Percentiles rank a stretch among this genome's conserved stretches.
These are phyloP conservation scores for Rubia tinctorum DNA, from an alignment of 305 asterid genomes.

Conservation along the genomic window DNA sequence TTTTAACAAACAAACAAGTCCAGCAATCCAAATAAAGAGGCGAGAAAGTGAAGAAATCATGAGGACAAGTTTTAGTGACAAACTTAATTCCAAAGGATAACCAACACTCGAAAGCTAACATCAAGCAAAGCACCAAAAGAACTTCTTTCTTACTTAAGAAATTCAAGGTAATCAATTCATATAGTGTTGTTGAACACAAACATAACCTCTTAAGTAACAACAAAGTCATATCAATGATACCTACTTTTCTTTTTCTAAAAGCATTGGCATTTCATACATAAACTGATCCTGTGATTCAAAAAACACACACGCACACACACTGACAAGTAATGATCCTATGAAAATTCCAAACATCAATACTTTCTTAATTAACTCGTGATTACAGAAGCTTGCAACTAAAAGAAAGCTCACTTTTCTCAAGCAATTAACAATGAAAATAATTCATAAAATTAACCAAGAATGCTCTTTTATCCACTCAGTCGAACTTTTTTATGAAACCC, in stretches of 20 bases:
- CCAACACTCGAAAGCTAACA: background rate
- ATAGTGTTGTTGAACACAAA: background rate
- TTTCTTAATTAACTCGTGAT: background rate
- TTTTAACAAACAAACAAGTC: background rate
- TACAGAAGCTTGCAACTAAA: too few relatives aligned
- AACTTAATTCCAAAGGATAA: background rate
- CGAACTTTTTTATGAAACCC: background rate
- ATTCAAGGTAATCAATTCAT: background rate
- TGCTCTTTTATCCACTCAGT: background rate
- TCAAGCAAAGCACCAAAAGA: background rate
- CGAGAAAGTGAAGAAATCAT: background rate
- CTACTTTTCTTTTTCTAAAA: background rate
- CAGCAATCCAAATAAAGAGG: background rate
- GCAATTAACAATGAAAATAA: background rate
- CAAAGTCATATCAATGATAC: background rate
- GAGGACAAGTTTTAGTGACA: background rate
- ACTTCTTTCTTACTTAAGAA: background rate
- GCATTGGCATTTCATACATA: background rate
- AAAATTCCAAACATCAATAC: background rate
- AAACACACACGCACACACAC: background rate
- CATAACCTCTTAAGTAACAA: background rate
- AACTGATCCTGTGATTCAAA: background rate
- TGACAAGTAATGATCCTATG: background rate
- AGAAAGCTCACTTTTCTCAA: background rate
- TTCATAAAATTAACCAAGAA: background rate